These are phyloP conservation scores for Penicillium goetzii DNA, from an alignment of 495 filamentous ascomycete genomes.

Conservation along the genomic window DNA sequence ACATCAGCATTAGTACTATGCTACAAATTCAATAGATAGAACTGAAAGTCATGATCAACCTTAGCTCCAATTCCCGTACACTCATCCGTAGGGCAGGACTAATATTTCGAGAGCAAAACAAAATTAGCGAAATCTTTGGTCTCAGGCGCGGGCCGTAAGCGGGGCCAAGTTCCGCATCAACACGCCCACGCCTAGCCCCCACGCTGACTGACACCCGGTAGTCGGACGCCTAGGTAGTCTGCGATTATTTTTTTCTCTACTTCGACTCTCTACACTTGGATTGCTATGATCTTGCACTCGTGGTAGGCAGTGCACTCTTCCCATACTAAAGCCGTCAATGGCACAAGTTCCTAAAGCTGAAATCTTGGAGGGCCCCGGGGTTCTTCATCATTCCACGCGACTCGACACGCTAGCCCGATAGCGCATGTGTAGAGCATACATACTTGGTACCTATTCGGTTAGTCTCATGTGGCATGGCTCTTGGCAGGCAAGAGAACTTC, in stretches of 20 bases:
- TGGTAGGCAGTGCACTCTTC: background rate
- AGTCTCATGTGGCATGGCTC: background rate
- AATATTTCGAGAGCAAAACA: background rate
- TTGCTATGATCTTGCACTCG: background rate
- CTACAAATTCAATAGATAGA: background rate
- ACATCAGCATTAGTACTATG: background rate
- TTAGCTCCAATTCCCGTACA: background rate
- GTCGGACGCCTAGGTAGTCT: background rate
- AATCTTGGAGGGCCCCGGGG: background rate
- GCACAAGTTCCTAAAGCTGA: background rate
- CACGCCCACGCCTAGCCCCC: background rate
- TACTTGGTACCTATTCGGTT: background rate
- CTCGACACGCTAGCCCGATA: background rate
- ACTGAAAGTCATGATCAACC: background rate
- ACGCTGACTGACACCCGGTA: background rate
- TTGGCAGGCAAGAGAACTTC: background rate
- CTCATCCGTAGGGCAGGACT: background rate
- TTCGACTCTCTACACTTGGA: background rate
- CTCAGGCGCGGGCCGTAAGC: background rate
- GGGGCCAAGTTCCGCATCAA: background rate
- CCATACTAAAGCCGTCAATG: background rate
- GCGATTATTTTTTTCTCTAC: background rate
- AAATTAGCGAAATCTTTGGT: too few species aligned
- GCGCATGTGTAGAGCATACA: background rate
- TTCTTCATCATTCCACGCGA: background rate